These are phyloP conservation scores for Talaromyces sp. DNA, from an alignment of 2,329 filamentous ascomycete species.

Conservation along the genomic window DNA sequence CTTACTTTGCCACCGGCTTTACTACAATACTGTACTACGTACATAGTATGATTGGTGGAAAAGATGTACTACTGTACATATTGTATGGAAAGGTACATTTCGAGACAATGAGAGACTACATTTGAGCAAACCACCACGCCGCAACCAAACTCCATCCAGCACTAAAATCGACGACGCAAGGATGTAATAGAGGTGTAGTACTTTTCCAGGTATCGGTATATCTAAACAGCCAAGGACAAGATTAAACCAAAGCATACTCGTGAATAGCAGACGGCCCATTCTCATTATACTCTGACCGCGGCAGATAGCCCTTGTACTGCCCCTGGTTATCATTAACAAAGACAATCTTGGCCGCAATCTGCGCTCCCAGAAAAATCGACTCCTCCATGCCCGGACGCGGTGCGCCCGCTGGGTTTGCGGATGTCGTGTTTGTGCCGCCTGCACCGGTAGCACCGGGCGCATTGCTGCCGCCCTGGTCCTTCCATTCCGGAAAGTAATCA, in stretches of 20 bases:
- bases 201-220: conserved; percentile 4
- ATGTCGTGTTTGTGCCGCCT: conserved; percentile 19
- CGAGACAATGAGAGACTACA: not conserved
- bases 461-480: conserved; percentile 55
- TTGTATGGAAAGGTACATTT: not conserved
- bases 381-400: conserved; percentile 63
- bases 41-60: too few species aligned
- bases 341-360: conserved; percentile 74
- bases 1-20: not conserved
- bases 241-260: conserved; percentile 43
- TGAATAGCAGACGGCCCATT: conserved; percentile 62
- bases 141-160: conserved; percentile 1
- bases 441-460: conserved; percentile 29
- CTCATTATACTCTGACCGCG: conserved; percentile 64
- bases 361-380: conserved; percentile 78
- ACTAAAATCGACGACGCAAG: not conserved
- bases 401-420: conserved; percentile 42
- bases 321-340: conserved; percentile 64
- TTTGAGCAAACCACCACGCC: not conserved
- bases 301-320: conserved; percentile 65
- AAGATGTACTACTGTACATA: too few species aligned
- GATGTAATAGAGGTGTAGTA: not conserved
- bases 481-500: conserved; percentile 88
- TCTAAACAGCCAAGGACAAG: not conserved
- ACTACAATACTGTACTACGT: too few species aligned